phyloP scores from a whole-genome alignment of 2,329 filamentous ascomycete genomes.

The Phaeophleospora eucalypticola region DNA sequence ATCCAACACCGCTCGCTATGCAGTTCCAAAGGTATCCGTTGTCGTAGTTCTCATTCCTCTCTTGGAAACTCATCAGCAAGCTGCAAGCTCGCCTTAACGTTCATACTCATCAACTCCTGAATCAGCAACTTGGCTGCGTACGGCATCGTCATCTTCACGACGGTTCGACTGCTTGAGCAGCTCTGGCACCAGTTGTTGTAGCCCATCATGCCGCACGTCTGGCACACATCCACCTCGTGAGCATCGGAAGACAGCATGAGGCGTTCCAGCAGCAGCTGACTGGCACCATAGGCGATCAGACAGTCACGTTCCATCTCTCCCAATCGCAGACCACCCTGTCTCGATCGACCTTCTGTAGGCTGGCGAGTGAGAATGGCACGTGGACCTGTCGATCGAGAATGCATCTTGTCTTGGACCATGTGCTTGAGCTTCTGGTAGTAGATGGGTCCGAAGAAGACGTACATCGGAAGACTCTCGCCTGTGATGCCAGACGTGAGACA shows the following conservation, averaged over 20 bases:
- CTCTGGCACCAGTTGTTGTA: conserved; percentile 93
- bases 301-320: conserved; percentile 99
- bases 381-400: conserved; percentile 85
- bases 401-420: conserved; percentile 99
- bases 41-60: conserved; percentile 8
- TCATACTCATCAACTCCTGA: conserved; percentile 97
- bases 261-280: conserved; percentile 84
- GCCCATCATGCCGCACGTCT: conserved; percentile 89
- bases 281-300: conserved; percentile 92
- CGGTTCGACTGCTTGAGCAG: conserved; percentile 77
- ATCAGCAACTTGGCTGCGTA: conserved; percentile 95
- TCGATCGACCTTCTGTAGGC: conserved; percentile 89
- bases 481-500: conserved; percentile 94
- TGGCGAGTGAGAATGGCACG: conserved; percentile 89
- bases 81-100: conserved; percentile 88
- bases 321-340: conserved; percentile 85
- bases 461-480: conserved; percentile 86
- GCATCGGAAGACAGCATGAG: conserved; percentile 93
- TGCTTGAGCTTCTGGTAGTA: conserved; percentile 99
- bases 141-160: conserved; percentile 92
- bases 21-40: not conserved
- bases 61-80: conserved; percentile 87
- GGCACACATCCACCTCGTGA: conserved; percentile 88
- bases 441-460: conserved; percentile 97
- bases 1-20: conserved; percentile 13